Conservation (phyloP, 345 rosid species). For the Brassica carinata region DNA sequence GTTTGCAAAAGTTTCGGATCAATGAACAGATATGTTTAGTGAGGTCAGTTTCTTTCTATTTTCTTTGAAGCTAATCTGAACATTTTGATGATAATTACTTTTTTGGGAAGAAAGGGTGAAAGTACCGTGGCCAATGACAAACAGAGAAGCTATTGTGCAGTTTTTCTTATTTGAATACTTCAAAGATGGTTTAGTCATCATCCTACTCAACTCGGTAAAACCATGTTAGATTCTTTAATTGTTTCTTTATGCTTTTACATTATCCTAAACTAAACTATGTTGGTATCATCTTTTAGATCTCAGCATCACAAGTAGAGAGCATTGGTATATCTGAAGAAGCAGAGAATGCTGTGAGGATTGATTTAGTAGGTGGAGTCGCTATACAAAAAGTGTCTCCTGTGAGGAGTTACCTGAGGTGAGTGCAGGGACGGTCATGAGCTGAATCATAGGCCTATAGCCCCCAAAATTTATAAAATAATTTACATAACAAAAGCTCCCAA, state of each 20-base stretch:
- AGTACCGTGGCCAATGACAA: constrained; percentile 84
- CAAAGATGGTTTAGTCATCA: constrained; percentile 68
- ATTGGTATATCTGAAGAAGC: constrained; percentile 59
- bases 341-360: constrained; percentile 74
- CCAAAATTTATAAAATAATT: no score
- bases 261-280: constrained; percentile 6
- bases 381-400: constrained; percentile 73
- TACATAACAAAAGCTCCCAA: no score
- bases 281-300: constrained; percentile 51
- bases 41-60: constrained; percentile 55
- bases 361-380: constrained; percentile 81
- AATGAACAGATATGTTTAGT: constrained; percentile 78
- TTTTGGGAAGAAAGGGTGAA: constrained; percentile 79
- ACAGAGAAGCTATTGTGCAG: constrained; percentile 83
- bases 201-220: constrained; percentile 71
- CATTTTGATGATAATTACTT: constrained; percentile 33
- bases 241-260: neutral
- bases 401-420: constrained; percentile 87
- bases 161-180: constrained; percentile 68
- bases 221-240: neutral
- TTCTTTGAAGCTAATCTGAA: constrained; percentile 35
- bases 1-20: constrained; percentile 61
- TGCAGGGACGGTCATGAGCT: no score
- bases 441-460: no score
- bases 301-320: constrained; percentile 62